Evolutionary conservation across 257 asterid genomes (phyloP).

Genomic region (Primulina tabacum): DNA sequence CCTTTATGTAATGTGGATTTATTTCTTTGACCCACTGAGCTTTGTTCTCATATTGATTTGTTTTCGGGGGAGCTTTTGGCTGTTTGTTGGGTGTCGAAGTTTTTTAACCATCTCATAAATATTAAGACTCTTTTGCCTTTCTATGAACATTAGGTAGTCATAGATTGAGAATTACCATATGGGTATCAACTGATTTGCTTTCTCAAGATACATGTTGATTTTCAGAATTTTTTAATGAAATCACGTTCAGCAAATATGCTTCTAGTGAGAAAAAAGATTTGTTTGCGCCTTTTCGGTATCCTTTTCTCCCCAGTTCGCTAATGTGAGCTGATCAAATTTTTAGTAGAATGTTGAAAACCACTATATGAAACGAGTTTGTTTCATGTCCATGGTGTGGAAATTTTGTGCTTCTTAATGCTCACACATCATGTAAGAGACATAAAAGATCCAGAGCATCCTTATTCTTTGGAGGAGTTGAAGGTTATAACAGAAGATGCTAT

Average conservation of each 20-base stretch:
- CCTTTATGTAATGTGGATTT: conserved; percentile 38
- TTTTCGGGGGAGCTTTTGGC: not conserved
- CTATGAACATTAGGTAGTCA: not conserved
- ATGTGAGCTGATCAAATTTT: not conserved
- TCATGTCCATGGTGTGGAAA: not conserved
- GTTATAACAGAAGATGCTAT: conserved; percentile 83
- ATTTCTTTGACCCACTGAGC: conserved; percentile 2
- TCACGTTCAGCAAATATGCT: not conserved
- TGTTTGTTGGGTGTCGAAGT: not conserved
- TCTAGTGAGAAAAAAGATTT: not conserved
- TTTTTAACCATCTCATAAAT: not conserved
- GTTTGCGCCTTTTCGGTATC: not conserved
- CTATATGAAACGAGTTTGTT: conserved; percentile 7
- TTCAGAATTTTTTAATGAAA: not conserved
- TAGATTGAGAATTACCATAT: not conserved
- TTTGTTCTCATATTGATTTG: not conserved
- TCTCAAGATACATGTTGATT: not conserved
- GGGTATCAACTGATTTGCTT: not conserved
- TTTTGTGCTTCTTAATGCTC: conserved; percentile 55
- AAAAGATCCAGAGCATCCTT: conserved; percentile 97
- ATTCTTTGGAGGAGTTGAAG: conserved; percentile 89
- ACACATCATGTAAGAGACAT: conserved; percentile 92
- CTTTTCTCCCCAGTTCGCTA: not conserved
- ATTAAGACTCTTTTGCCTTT: not conserved
- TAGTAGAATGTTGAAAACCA: not conserved